Evolutionary conservation across 345 rosid species (phyloP).

Genomic region (Eucalyptus microcorys): DNA sequence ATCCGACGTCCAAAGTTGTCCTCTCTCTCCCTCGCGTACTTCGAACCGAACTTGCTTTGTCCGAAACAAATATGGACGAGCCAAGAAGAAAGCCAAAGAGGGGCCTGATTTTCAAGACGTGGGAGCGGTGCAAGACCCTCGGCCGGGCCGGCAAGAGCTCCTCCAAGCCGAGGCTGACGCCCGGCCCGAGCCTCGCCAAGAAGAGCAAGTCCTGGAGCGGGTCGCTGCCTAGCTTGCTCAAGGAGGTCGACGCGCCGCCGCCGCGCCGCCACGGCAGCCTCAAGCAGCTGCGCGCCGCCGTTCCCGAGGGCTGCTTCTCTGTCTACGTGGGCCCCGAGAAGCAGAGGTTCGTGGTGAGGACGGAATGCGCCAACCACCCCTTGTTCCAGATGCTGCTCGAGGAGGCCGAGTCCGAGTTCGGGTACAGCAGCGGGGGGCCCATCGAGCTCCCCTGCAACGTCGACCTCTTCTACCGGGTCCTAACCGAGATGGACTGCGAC

Average conservation of each 20-base stretch:
- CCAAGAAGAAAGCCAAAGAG: constrained; percentile 14
- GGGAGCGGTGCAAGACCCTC: constrained; percentile 46
- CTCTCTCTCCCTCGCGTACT: background rate
- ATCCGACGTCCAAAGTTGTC: background rate
- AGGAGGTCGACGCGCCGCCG: background rate
- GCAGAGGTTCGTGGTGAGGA: constrained; percentile 44
- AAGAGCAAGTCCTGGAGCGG: constrained; percentile 50
- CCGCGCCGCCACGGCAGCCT: background rate
- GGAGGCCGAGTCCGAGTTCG: constrained; percentile 59
- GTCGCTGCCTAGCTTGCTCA: background rate
- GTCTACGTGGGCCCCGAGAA: constrained; percentile 53
- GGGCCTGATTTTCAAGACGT: constrained; percentile 35
- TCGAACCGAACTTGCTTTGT: background rate
- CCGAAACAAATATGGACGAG: background rate
- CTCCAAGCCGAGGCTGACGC: background rate
- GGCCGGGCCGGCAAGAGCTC: background rate
- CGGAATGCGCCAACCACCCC: constrained; percentile 49
- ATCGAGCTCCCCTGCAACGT: constrained; percentile 56
- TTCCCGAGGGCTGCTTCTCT: constrained; percentile 54
- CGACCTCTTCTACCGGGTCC: constrained; percentile 27
- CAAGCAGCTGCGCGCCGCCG: constrained; percentile 5
- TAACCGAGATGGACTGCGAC: constrained; percentile 15
- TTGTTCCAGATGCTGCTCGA: constrained; percentile 46
- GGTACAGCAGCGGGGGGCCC: constrained; percentile 41
- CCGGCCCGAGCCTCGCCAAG: background rate